These are phyloP conservation scores for Caloboletus firmus DNA, from an alignment of 1,284 basidiomycete genomes.

Conservation along the genomic window DNA sequence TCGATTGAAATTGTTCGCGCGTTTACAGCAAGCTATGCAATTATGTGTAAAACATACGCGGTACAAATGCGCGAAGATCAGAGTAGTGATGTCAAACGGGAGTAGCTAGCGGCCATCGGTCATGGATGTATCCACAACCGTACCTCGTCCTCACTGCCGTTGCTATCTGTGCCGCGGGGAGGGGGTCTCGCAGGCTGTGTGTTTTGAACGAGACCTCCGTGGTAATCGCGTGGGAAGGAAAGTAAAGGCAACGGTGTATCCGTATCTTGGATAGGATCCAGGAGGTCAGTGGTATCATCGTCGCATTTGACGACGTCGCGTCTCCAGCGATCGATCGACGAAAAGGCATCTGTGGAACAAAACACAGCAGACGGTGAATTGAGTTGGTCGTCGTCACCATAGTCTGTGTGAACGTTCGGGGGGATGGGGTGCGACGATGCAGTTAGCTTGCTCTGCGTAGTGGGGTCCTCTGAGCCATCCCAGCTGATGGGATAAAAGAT, in stretches of 20 bases:
- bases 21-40: background rate
- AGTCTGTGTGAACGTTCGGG: background rate
- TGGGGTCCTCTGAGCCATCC: conserved; percentile 20
- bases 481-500: conserved; percentile 31
- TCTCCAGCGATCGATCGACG: conserved; percentile 27
- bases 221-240: conserved; percentile 13
- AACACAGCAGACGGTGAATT: conserved; percentile 8
- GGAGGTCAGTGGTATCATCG: conserved; percentile 6
- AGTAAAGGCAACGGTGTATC: conserved; percentile 11
- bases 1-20: background rate
- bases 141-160: conserved; percentile 11
- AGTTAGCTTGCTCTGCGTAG: background rate
- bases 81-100: background rate
- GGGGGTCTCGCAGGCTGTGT: background rate
- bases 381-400: background rate
- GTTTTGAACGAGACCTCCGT: background rate
- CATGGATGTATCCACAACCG: conserved; percentile 19
- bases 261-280: conserved; percentile 22
- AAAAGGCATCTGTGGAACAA: conserved; percentile 16
- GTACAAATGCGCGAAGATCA: background rate
- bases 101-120: background rate
- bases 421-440: background rate
- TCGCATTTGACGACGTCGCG: conserved; percentile 12
- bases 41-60: background rate
- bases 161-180: background rate